Evolutionary conservation across 2,329 filamentous ascomycete genomes (phyloP), one percentile per base, ranked within the genome.

Genomic region (Ophiocordyceps sinensis): DNA sequence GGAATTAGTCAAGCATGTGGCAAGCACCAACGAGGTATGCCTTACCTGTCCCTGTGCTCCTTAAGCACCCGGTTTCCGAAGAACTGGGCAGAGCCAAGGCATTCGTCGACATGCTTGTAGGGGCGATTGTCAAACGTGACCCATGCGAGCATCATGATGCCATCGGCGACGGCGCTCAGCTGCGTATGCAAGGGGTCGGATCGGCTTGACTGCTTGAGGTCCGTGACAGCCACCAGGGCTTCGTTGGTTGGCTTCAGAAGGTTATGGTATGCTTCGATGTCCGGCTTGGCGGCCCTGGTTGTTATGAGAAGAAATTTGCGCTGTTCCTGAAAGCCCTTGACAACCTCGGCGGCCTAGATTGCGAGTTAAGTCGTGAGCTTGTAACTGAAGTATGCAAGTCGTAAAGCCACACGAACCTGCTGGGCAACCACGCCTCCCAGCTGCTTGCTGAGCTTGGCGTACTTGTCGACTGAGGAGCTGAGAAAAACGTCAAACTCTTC

Each of bases 1-100:
- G 3, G 9, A 15, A 28, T 36, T 7, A 19, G 21, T 35, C 26
- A 26, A 26, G 10, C 3, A 15, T 2, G 32, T 9, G 9, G 10
- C 14, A 10, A 2, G n/a, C 10, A 10, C n/a, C 6, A 37, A 30
- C 21, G 5, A 5, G 15, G 30, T 17, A 12, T 21, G 32, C 41
- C 60, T 30, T 52, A 68, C 67, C 72, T 76, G 40, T 77, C 88
- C 64, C 93, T 95, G 61, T 83, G 80, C 52, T 93, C 83, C 64
- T 87, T 94, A 51, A 96, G 67, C 31, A 98, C 85, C 51, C 88
- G 79, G 67, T 98, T 96, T 29, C 91, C 91, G 53, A 85, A 95
- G 66, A 94, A 94, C 59, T 96, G 82, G 34, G 88, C 85, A 39
- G 86, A 82, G 28, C 81, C 79, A 17, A 94, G 70, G 44, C 81